Evolutionary conservation across 139 green algal genomes (phyloP).

Genomic region (Tetradesmus obliquus): DNA sequence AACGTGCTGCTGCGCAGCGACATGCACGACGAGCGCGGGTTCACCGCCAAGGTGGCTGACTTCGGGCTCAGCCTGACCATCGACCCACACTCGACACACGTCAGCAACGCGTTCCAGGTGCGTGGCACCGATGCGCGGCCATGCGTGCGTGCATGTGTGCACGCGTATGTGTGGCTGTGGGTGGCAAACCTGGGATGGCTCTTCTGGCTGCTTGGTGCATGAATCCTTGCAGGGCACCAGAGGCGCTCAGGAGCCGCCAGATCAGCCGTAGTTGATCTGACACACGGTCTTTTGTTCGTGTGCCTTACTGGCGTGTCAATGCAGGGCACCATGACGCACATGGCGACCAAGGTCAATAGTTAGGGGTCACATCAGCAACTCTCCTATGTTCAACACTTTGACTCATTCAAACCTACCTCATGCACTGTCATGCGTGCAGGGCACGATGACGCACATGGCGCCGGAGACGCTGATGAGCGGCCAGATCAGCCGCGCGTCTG

Average conservation of each 20-base stretch:
- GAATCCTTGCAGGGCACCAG: too few species aligned
- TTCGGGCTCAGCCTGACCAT: conserved; percentile 60
- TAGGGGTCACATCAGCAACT: too few species aligned
- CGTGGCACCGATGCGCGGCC: background rate
- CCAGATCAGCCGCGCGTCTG: conserved; percentile 35
- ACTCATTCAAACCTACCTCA: too few species aligned
- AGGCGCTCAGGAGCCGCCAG: too few species aligned
- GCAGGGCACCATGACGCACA: too few species aligned
- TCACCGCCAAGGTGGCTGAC: conserved; percentile 50
- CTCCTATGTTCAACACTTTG: too few species aligned
- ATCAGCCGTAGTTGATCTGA: too few species aligned
- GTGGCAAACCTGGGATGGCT: background rate
- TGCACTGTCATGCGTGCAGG: conserved; percentile 22
- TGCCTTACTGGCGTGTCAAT: too few species aligned
- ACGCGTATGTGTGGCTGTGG: background rate
- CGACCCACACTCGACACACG: conserved; percentile 50
- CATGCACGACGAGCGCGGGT: background rate
- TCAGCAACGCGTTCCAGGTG: conserved; percentile 58
- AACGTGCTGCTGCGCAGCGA: conserved; percentile 55
- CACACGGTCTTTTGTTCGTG: too few species aligned
- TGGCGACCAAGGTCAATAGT: too few species aligned
- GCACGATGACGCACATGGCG: conserved; percentile 51
- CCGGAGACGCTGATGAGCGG: conserved; percentile 62
- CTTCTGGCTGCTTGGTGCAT: background rate
- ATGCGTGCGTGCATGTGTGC: background rate